Percentiles rank a stretch among this genome's conserved stretches.
These are phyloP conservation scores for Austroboletus novae-zelandiae DNA, from an alignment of 1,284 basidiomycete species.

Conservation along the genomic window DNA sequence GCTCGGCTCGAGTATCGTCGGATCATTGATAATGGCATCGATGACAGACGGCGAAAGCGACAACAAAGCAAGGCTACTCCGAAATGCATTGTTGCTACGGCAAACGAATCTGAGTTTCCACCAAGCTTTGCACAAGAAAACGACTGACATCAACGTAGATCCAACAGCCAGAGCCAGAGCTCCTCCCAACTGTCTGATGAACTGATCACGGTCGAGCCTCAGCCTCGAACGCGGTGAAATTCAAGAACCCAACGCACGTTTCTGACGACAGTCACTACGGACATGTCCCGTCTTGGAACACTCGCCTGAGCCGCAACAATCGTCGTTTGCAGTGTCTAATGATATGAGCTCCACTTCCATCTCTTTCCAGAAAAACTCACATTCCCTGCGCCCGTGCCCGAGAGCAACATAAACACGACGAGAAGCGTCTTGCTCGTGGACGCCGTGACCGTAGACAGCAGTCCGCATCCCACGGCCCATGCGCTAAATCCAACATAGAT, in stretches of 20 bases:
- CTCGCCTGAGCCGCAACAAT: constrained; percentile 71
- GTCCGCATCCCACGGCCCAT: constrained; percentile 71
- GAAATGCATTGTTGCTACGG: constrained; percentile 54
- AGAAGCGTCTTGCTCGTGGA: constrained; percentile 49
- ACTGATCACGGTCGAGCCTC: constrained; percentile 35
- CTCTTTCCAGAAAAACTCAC: constrained; percentile 29
- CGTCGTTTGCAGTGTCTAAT: constrained; percentile 59
- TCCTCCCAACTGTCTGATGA: constrained; percentile 63
- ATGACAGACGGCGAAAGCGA: constrained; percentile 37
- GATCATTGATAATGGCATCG: constrained; percentile 46
- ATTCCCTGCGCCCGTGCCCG: constrained; percentile 67
- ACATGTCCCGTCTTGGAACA: constrained; percentile 64
- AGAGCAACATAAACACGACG: constrained; percentile 68
- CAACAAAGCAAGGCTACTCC: constrained; percentile 39
- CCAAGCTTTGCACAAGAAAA: neutral
- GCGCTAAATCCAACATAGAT: constrained; percentile 65
- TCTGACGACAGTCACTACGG: constrained; percentile 67
- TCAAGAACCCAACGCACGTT: constrained; percentile 44
- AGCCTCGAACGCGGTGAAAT: neutral
- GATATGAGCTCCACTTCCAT: constrained; percentile 2
- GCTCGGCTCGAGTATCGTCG: constrained; percentile 41
- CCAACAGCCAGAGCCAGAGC: constrained; percentile 61
- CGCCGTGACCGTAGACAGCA: constrained; percentile 58
- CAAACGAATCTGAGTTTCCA: neutral
- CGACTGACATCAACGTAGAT: constrained; percentile 51